These are phyloP conservation scores for Stentor coeruleus DNA, from an alignment of 73 alveolate species.

Conservation along the genomic window DNA sequence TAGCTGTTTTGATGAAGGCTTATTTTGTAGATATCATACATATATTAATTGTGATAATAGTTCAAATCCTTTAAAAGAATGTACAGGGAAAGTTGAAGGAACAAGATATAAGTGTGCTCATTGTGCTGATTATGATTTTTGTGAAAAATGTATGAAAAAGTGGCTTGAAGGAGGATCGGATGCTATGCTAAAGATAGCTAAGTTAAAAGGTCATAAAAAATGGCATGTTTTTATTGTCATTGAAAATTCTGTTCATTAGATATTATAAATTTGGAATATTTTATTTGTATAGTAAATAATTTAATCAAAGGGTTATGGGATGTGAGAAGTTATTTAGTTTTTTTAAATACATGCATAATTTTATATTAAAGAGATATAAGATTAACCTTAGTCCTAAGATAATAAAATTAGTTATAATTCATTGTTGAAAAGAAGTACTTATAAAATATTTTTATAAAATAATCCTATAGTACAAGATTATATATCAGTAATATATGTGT, in stretches of 20 bases:
- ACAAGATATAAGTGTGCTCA: constrained; percentile 36
- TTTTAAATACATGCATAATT: background rate
- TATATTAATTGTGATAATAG: constrained; percentile 25
- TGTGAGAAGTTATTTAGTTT: background rate
- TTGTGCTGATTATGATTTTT: constrained; percentile 40
- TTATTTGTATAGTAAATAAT: background rate
- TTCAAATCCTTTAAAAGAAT: background rate
- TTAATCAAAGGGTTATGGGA: background rate
- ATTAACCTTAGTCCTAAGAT: background rate
- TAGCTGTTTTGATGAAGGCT: background rate
- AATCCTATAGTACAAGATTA: background rate
- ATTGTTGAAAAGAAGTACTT: background rate
- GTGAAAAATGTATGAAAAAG: constrained; percentile 28
- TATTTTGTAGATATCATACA: background rate
- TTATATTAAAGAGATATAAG: no score
- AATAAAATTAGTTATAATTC: no score
- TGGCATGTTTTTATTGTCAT: background rate
- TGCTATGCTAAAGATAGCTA: background rate
- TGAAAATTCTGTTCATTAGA: background rate
- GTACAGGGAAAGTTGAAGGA: constrained; percentile 33
- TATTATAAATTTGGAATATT: no score
- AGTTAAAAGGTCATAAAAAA: background rate
- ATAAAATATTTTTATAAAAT: no score
- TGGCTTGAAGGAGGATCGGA: background rate
- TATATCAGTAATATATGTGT: no score